Conservation (phyloP, 78 protist species). For the slime mould (Dictyostelium discoideum) region DNA sequence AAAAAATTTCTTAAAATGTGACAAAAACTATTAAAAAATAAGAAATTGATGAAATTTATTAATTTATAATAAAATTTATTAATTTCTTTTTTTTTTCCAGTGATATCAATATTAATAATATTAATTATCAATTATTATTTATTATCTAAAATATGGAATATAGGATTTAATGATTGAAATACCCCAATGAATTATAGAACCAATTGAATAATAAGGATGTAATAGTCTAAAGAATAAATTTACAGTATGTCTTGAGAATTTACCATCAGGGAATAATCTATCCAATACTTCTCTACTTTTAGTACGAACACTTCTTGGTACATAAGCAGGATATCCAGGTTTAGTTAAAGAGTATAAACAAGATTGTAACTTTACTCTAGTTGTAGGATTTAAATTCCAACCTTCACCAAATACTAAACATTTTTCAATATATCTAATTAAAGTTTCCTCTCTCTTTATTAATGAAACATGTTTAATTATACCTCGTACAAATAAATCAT, state of each 20-base stretch:
- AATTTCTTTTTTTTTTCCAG: too few relatives aligned
- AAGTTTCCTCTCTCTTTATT: slow-evolving; percentile 53
- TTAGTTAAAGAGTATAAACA: slow-evolving; percentile 65
- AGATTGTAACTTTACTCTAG: slow-evolving; percentile 71
- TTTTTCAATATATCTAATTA: slow-evolving; percentile 44
- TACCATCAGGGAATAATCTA: slow-evolving; percentile 56
- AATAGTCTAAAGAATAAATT: slow-evolving; percentile 67
- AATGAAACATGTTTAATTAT: slow-evolving; percentile 29
- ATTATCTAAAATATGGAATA: not conserved
- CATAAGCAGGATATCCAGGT: slow-evolving; percentile 64
- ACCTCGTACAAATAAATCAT: slow-evolving; percentile 76
- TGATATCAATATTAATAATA: too few relatives aligned
- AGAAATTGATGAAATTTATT: too few relatives aligned
- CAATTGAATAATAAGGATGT: slow-evolving; percentile 60
- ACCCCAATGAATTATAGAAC: slow-evolving; percentile 62
- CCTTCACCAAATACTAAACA: slow-evolving; percentile 33
- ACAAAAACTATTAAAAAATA: too few relatives aligned
- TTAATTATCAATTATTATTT: too few relatives aligned
- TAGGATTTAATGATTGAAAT: not conserved
- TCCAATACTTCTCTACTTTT: slow-evolving; percentile 13
- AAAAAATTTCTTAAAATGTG: too few relatives aligned
- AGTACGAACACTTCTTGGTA: slow-evolving; percentile 55
- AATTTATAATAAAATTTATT: too few relatives aligned
- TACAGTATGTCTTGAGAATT: slow-evolving; percentile 49
- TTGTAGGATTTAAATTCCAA: slow-evolving; percentile 64